These are phyloP conservation scores for Citrus trifoliata DNA, from an alignment of 345 rosid species.

Conservation along the genomic window DNA sequence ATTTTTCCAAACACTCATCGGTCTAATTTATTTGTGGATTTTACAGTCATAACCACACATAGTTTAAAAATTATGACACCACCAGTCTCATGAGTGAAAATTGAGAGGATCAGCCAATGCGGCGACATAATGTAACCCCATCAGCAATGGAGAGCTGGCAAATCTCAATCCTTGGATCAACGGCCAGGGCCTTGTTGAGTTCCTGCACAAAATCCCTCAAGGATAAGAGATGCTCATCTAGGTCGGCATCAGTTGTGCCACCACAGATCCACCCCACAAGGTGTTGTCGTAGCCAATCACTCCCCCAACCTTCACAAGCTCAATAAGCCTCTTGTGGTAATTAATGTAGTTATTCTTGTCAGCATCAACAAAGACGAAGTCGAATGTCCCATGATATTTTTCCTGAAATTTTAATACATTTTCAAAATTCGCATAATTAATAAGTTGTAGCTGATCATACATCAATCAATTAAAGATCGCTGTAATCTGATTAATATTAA, in stretches of 20 bases:
- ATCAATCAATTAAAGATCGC: not conserved
- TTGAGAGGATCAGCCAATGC: constrained; percentile 13
- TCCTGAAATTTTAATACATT: not conserved
- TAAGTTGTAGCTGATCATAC: not conserved
- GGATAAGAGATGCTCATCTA: constrained; percentile 62
- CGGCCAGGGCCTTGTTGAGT: constrained; percentile 89
- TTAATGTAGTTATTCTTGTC: constrained; percentile 40
- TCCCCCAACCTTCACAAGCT: constrained; percentile 45
- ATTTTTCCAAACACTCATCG: too few species aligned
- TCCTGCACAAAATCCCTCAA: constrained; percentile 78
- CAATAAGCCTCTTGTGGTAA: constrained; percentile 28
- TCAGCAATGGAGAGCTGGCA: constrained; percentile 93
- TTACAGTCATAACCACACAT: fast-evolving
- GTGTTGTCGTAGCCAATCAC: constrained; percentile 88
- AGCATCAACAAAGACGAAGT: constrained; percentile 48
- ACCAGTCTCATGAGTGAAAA: fast-evolving
- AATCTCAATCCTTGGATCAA: constrained; percentile 92
- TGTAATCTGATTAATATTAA: not conserved
- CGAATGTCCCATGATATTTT: constrained; percentile 21
- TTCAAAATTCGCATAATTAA: not conserved
- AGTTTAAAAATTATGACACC: too few species aligned
- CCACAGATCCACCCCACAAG: constrained; percentile 66
- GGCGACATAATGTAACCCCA: constrained; percentile 95
- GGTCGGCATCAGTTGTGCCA: constrained; percentile 53
- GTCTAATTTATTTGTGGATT: too few species aligned